Conservation (phyloP, 2,329 filamentous ascomycete species). For the Alternaria infectoria region DNA sequence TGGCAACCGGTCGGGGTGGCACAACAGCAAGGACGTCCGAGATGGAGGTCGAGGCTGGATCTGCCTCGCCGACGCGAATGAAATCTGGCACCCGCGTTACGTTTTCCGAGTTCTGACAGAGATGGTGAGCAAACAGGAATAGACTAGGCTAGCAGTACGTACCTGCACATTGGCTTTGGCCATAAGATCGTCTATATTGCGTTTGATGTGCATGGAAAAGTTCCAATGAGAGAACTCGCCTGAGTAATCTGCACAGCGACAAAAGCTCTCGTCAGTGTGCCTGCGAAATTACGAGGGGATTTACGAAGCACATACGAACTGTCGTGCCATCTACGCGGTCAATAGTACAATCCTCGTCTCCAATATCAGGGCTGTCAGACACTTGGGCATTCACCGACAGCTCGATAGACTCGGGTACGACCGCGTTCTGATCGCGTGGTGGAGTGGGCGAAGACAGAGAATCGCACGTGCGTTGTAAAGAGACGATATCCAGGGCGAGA, state of each 20-base stretch:
- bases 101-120: not conserved
- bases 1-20: conserved; percentile 31
- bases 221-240: conserved; percentile 26
- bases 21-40: conserved; percentile 9
- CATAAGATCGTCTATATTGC: conserved; percentile 17
- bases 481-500: conserved; percentile 7
- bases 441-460: conserved; percentile 2
- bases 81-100: conserved; percentile 11
- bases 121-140: not conserved
- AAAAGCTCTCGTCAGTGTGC: not conserved
- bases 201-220: conserved; percentile 21
- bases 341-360: conserved; percentile 13
- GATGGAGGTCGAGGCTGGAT: conserved; percentile 12
- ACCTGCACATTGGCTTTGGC: conserved; percentile 10
- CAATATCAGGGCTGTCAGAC: conserved; percentile 11
- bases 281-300: not conserved
- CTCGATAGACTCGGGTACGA: not conserved
- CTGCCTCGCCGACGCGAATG: conserved; percentile 14
- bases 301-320: conserved; percentile 9
- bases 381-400: not conserved
- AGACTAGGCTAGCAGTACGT: not conserved
- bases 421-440: not conserved
- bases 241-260: conserved; percentile 15
- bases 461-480: conserved; percentile 11
- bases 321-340: conserved; percentile 13